Evolutionary conservation across 2,329 filamentous ascomycete genomes (phyloP).

Genomic region (Ambrosiella xylebori): DNA sequence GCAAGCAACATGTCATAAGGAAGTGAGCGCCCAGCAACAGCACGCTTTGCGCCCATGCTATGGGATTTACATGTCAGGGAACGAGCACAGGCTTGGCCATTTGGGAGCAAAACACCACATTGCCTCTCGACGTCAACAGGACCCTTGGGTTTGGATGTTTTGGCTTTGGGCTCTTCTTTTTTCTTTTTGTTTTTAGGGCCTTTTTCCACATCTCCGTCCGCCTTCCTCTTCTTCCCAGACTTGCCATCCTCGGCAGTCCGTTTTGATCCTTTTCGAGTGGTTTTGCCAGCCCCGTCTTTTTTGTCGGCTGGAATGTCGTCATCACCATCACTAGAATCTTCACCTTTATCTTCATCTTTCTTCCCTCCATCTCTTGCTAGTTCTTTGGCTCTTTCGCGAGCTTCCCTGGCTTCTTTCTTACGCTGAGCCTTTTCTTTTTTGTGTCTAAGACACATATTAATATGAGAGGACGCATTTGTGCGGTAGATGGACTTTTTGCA

Average conservation of each 20-base stretch:
- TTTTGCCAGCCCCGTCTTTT: slow-evolving; percentile 26
- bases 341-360: slow-evolving; percentile 33
- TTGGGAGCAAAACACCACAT: slow-evolving; percentile 72
- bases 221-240: slow-evolving; percentile 57
- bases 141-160: slow-evolving; percentile 71
- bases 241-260: slow-evolving; percentile 48
- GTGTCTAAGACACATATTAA: slow-evolving; percentile 64
- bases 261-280: slow-evolving; percentile 44
- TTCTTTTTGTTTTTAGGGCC: slow-evolving; percentile 82
- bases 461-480: slow-evolving; percentile 58
- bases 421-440: slow-evolving; percentile 69
- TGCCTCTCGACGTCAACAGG: slow-evolving; percentile 89
- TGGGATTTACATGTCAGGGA: slow-evolving; percentile 90
- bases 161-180: slow-evolving; percentile 78
- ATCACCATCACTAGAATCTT: slow-evolving; percentile 30
- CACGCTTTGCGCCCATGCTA: slow-evolving; percentile 83
- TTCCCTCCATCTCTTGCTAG: slow-evolving; percentile 37
- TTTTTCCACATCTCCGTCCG: slow-evolving; percentile 61
- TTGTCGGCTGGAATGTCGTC: slow-evolving; percentile 28
- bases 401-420: slow-evolving; percentile 59
- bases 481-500: slow-evolving; percentile 80
- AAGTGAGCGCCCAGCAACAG: slow-evolving; percentile 68
- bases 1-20: slow-evolving; percentile 86
- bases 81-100: slow-evolving; percentile 72
- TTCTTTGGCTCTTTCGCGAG: slow-evolving; percentile 47